Base-by-base conservation (phyloP, 495 filamentous ascomycete species). In the Hypoxylon subgilvum region DNA sequence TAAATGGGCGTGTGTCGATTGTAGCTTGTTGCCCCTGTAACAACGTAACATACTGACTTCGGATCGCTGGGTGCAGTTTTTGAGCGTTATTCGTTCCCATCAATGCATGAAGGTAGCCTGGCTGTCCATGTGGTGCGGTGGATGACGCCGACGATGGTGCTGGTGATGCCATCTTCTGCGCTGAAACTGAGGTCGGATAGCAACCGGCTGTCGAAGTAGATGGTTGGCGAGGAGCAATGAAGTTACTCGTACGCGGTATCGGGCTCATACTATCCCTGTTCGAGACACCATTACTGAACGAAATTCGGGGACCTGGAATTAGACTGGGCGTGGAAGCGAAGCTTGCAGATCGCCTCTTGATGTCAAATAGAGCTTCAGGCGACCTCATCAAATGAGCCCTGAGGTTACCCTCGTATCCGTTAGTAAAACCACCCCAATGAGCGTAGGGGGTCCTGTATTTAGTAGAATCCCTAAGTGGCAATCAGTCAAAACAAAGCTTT, bases 331-430 rank as follows among this genome's bases (percentile, higher is more conserved):
- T 36, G 22, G 27, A 35, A 23, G 25, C 52, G 32, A 66, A 62
- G 12, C 61, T 39, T 21, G 44, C 40, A 18, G 67, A 57, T 32
- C 51, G 64, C 10, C 48, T 65, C 17, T 50, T 67, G 35, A 69
- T 57, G 1, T 62, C 71, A 9, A 70, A 68, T 1, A 79, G 55
- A 3, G 71, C 70, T 18, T 72, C 69, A 22, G 72, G 74, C 8
- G 75, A 69, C 35, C 69, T 73, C 52, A 76, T 68, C 49, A 81
- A 51, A 52, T 82, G 78, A 4, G 73, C 74, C 23, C 73, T 65
- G 4, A 80, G 62, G 10, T 73, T 78, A 10, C 78, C 80, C 54
- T 82, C 78, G 38, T 82, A 84, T 3, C 80, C 80, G 49, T 84
- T 83, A 9, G 78, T 79, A 54, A 83, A 83, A 0, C 79, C 81